These are phyloP conservation scores for Fusarium brachygibbosum DNA, from an alignment of 2,329 filamentous ascomycete genomes.

Conservation along the genomic window DNA sequence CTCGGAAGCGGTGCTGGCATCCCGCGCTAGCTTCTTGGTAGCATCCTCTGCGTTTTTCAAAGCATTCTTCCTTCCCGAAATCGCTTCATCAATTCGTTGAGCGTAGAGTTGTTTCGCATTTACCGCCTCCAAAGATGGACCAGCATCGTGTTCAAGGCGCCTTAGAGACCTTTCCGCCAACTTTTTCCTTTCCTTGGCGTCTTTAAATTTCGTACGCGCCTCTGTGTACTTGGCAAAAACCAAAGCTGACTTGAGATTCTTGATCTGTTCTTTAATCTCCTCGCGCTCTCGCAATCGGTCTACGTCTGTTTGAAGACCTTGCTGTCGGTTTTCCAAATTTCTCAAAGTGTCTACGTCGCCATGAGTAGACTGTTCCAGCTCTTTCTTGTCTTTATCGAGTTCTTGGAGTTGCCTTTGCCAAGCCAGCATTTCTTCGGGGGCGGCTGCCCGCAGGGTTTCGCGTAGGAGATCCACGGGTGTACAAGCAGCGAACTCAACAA, in stretches of 20 bases:
- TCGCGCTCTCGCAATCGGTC: slow-evolving; percentile 83
- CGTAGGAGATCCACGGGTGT: slow-evolving; percentile 84
- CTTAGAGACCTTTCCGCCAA: slow-evolving; percentile 69
- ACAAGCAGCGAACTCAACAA: slow-evolving; percentile 91
- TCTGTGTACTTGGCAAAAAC: slow-evolving; percentile 75
- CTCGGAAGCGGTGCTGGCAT: slow-evolving; percentile 54
- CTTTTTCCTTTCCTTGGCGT: slow-evolving; percentile 68
- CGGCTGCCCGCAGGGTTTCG: slow-evolving; percentile 90
- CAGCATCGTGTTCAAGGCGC: slow-evolving; percentile 69
- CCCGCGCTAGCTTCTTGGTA: slow-evolving; percentile 60
- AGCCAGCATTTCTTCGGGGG: slow-evolving; percentile 81
- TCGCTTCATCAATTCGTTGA: slow-evolving; percentile 66
- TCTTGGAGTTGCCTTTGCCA: slow-evolving; percentile 82
- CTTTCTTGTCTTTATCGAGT: slow-evolving; percentile 76
- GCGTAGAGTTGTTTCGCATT: slow-evolving; percentile 78
- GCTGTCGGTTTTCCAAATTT: slow-evolving; percentile 79
- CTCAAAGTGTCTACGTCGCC: slow-evolving; percentile 73
- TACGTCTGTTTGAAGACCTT: slow-evolving; percentile 82
- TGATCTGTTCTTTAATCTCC: slow-evolving; percentile 73
- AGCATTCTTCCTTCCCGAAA: slow-evolving; percentile 66
- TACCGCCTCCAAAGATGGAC: slow-evolving; percentile 78
- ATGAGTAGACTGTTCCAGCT: slow-evolving; percentile 69
- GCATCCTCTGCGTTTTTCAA: slow-evolving; percentile 68
- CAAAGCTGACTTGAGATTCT: slow-evolving; percentile 73
- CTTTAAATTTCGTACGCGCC: slow-evolving; percentile 61